These are phyloP conservation scores for Moringa oleifera DNA, from an alignment of 345 rosid species.

Conservation along the genomic window DNA sequence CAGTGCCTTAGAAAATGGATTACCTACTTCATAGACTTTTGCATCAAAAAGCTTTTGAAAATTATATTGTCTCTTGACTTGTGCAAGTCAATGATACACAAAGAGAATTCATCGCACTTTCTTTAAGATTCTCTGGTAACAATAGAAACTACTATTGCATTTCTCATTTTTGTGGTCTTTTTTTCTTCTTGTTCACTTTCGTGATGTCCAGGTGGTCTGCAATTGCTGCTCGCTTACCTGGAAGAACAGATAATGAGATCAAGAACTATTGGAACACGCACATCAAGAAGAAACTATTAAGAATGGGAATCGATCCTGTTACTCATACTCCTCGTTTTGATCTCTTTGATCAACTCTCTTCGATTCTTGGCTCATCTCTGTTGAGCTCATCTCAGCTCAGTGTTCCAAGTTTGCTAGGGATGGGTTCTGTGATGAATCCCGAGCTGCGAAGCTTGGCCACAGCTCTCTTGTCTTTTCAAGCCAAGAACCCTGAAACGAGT, in stretches of 20 bases:
- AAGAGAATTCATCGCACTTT: too few relatives aligned
- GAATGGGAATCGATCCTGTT: constrained; percentile 85
- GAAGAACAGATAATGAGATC: constrained; percentile 87
- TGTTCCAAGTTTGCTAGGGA: constrained; percentile 28
- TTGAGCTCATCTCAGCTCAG: constrained; percentile 25
- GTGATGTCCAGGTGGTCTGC: constrained; percentile 64
- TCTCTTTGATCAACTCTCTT: constrained; percentile 41
- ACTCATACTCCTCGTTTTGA: constrained; percentile 75
- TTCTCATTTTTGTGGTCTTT: constrained; percentile 3
- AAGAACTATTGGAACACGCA: constrained; percentile 91
- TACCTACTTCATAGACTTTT: constrained; percentile 3
- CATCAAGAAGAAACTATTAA: constrained; percentile 59
- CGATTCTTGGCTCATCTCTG: constrained; percentile 33
- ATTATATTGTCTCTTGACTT: neutral
- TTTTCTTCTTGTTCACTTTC: constrained; percentile 3
- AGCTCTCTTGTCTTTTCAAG: constrained; percentile 18
- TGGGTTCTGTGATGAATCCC: constrained; percentile 23
- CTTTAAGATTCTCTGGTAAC: too few relatives aligned
- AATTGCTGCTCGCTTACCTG: constrained; percentile 76
- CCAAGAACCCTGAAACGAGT: constrained; percentile 8
- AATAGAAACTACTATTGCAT: too few relatives aligned
- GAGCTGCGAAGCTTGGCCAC: constrained; percentile 22
- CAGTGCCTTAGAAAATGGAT: too few relatives aligned
- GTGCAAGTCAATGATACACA: neutral
- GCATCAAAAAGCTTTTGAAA: neutral